Conservation (phyloP, 495 filamentous ascomycete species). For the Neurospora sp. region DNA sequence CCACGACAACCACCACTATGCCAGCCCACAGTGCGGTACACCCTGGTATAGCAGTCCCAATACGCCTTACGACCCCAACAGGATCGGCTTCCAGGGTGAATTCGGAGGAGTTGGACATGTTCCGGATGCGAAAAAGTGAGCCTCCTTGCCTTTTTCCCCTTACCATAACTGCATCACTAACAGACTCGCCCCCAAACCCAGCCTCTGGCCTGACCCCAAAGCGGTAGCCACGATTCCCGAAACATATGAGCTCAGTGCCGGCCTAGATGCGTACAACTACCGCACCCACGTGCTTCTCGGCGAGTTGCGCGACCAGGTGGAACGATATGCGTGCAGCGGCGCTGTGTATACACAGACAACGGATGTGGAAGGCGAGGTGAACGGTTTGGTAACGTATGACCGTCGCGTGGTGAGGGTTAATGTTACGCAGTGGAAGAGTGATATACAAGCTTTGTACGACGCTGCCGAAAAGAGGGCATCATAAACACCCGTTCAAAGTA, state of each 20-base stretch:
- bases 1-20: constrained; percentile 62
- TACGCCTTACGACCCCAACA: constrained; percentile 45
- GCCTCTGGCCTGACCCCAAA: constrained; percentile 46
- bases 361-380: constrained; percentile 67
- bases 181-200: constrained; percentile 8
- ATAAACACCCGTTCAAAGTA: neutral
- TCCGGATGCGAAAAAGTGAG: constrained; percentile 40
- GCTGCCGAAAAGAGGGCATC: constrained; percentile 30
- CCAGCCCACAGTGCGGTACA: constrained; percentile 58
- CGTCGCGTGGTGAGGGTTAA: constrained; percentile 44
- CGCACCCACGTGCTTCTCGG: constrained; percentile 41
- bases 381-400: constrained; percentile 60
- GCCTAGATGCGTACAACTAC: constrained; percentile 55
- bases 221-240: constrained; percentile 50
- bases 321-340: constrained; percentile 46
- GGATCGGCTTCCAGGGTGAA: constrained; percentile 59
- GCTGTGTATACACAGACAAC: constrained; percentile 59
- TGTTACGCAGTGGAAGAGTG: constrained; percentile 46
- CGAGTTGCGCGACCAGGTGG: constrained; percentile 50
- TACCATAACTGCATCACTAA: neutral
- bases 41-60: constrained; percentile 49
- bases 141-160: neutral
- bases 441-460: constrained; percentile 49
- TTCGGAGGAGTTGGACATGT: constrained; percentile 58
- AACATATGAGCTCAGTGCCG: constrained; percentile 53